These are phyloP conservation scores for Podospora didyma DNA, from an alignment of 495 filamentous ascomycete genomes.

Conservation along the genomic window DNA sequence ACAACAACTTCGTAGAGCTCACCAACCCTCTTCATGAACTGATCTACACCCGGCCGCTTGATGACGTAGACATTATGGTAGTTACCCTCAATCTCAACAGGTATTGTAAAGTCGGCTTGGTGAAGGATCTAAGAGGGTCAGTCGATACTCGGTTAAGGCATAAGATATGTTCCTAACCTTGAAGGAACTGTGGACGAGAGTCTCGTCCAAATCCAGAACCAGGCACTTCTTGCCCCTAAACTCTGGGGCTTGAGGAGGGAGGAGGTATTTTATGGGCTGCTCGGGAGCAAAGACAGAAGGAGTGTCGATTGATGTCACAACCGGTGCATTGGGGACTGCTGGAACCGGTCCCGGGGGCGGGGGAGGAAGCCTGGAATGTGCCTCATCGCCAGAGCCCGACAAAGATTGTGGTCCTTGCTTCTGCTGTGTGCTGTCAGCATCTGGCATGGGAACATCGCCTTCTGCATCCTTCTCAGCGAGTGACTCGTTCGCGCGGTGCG, in stretches of 20 bases:
- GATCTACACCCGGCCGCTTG: conserved; percentile 93
- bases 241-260: conserved; percentile 73
- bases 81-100: conserved; percentile 97
- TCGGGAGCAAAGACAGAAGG: conserved; percentile 30
- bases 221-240: conserved; percentile 87
- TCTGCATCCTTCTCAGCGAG: conserved; percentile 41
- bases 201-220: conserved; percentile 95
- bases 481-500: conserved; percentile 25
- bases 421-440: conserved; percentile 37
- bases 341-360: conserved; percentile 54
- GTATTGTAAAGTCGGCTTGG: conserved; percentile 98
- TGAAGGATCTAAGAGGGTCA: conserved; percentile 71
- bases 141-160: background rate
- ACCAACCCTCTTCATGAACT: conserved; percentile 98
- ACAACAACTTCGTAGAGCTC: conserved; percentile 98
- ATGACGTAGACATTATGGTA: conserved; percentile 99
- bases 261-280: conserved; percentile 61
- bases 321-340: conserved; percentile 24
- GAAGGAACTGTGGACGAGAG: conserved; percentile 98
- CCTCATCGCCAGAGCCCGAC: conserved; percentile 24
- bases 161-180: conserved; percentile 60
- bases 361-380: conserved; percentile 49
- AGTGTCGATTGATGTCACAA: conserved; percentile 21
- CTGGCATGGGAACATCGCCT: conserved; percentile 61
- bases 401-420: conserved; percentile 13